A percentile compares a stretch with the other conserved stretches of the same genome.
Conservation (phyloP, 2,329 filamentous ascomycete species). For the Penicillium italicum region DNA sequence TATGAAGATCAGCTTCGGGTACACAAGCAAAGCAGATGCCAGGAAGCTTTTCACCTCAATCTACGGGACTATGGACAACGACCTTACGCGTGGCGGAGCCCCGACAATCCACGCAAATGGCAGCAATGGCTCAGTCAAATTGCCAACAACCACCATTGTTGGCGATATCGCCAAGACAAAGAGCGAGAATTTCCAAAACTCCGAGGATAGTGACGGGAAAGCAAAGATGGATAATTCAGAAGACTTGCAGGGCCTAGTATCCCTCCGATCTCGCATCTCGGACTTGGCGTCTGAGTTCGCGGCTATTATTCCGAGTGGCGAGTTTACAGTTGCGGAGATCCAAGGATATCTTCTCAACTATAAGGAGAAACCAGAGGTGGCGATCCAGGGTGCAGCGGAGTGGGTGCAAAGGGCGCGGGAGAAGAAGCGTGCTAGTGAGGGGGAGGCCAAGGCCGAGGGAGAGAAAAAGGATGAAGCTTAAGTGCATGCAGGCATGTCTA, state of each 20-base stretch:
- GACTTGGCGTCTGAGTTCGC: slow-evolving; percentile 33
- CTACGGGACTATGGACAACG: slow-evolving; percentile 33
- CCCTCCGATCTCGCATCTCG: slow-evolving; percentile 20
- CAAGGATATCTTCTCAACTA: slow-evolving; percentile 41
- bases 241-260: not conserved
- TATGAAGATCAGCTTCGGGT: slow-evolving; percentile 57
- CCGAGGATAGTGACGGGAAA: not conserved
- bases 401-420: slow-evolving; percentile 31
- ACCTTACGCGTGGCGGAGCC: slow-evolving; percentile 17
- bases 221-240: not conserved
- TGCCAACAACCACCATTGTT: not conserved
- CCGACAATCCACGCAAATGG: slow-evolving; percentile 4
- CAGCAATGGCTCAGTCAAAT: slow-evolving; percentile 1
- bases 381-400: slow-evolving; percentile 28
- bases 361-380: slow-evolving; percentile 32
- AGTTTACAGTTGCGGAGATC: slow-evolving; percentile 42
- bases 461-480: slow-evolving; percentile 8
- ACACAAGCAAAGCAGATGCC: slow-evolving; percentile 35
- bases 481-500: not conserved
- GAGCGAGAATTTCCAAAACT: not conserved
- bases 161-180: slow-evolving; percentile 4
- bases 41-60: slow-evolving; percentile 41
- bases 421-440: slow-evolving; percentile 23
- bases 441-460: not conserved
- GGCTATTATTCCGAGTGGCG: slow-evolving; percentile 28